Evolutionary conservation across 345 rosid species (phyloP).

Genomic region (Salix brachista): DNA sequence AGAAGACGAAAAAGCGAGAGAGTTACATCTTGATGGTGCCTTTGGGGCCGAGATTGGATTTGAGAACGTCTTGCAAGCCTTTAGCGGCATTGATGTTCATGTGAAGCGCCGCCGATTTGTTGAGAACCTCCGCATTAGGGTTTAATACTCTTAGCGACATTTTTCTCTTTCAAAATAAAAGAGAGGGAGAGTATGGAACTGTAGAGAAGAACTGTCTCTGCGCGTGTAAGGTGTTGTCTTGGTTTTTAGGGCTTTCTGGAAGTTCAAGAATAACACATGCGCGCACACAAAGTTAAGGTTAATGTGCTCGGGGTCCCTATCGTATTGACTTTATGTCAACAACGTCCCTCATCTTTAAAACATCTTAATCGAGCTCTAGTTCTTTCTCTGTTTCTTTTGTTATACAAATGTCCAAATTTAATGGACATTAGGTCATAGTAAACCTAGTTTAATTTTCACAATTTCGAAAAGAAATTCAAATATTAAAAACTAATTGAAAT

Average conservation of each 20-base stretch:
- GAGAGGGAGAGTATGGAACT: not conserved
- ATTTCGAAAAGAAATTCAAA: no score
- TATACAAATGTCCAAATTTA: no score
- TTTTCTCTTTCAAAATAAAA: conserved; percentile 12
- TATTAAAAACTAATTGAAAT: no score
- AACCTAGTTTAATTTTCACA: no score
- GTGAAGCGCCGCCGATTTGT: conserved; percentile 97
- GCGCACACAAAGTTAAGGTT: no score
- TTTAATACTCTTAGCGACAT: conserved; percentile 90
- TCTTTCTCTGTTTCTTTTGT: no score
- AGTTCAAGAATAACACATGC: not conserved
- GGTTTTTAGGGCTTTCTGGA: not conserved
- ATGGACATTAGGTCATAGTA: no score
- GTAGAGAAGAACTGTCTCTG: not conserved
- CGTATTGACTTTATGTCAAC: no score
- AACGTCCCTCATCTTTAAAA: no score
- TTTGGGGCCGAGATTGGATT: conserved; percentile 90
- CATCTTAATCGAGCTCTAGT: no score
- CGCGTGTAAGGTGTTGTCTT: not conserved
- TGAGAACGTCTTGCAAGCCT: conserved; percentile 92
- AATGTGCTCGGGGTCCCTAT: no score
- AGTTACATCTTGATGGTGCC: conserved; percentile 92
- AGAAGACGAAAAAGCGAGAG: not conserved
- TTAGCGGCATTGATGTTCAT: conserved; percentile 98
- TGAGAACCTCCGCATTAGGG: conserved; percentile 95